Evolutionary conservation across 148 eudicot genomes (phyloP), one percentile per base, ranked within the genome.

Genomic region (Cornus florida): DNA sequence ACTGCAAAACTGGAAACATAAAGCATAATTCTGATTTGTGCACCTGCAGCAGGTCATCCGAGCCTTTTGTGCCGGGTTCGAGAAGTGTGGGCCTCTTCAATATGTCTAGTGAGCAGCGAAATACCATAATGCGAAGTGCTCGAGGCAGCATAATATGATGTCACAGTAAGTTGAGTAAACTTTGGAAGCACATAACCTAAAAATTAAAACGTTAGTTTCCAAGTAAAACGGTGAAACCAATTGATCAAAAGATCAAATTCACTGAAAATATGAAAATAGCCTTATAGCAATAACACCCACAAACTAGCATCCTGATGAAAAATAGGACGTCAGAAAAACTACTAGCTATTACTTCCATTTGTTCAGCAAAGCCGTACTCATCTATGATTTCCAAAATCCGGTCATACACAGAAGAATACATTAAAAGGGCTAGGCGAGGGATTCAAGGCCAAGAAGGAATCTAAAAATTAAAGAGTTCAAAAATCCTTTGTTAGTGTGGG

Each of bases 41-140:
- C 80, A 78, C 83, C 82, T 70, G 78, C 66, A 65, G 59, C 33
- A 33, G 46, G 57, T 87, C 88, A 86, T 83, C 82, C 82, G 69
- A 78, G 83, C 76, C 82, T 86, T 64, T 87, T 84, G 31, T 78
- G 87, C 82, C 80, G 90, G 62, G 86, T 50, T 17, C 83, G 85
- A 62, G 92, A 92, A 71, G 84, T 81, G 75, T 92, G 89, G 70
- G 91, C 82, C 73, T 92, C 94, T 79, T 96, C 97, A 5, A 93
- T 80, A 73, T 83, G 90, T 82, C 97, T 84, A 41, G 98, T 92
- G 22, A 92, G 83, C 80, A 93, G 85, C 53, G 99, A 96, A 72
- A 96, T 85, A 81, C 89, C 92, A 79, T 93, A 92, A 79, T 91
- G 95, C 69, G 99, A 88, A 67, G 90, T 89, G 71, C 99, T 93